phyloP scores from a whole-genome alignment of 257 asterid genomes.

The Jacaranda copaia region DNA sequence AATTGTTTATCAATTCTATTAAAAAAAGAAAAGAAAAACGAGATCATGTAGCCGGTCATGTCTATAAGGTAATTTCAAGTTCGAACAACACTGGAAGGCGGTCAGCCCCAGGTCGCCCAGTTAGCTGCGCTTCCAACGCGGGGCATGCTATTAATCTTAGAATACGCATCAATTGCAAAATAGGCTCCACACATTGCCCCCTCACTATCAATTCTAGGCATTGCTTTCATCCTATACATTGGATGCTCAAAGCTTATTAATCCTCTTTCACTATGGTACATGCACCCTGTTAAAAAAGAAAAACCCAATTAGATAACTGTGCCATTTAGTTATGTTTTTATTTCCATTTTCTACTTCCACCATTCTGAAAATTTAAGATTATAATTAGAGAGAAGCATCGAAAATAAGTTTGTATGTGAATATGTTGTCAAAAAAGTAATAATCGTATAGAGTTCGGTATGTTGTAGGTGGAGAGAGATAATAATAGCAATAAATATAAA shows the following conservation, averaged over 20 bases:
- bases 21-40: background rate
- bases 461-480: too few species aligned
- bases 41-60: background rate
- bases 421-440: too few species aligned
- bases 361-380: too few species aligned
- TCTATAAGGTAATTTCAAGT: too few species aligned
- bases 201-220: conserved; percentile 96
- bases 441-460: too few species aligned
- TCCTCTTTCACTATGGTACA: conserved; percentile 90
- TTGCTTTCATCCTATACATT: conserved; percentile 82
- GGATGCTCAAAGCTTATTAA: conserved; percentile 95
- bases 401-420: too few species aligned
- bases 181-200: conserved; percentile 91
- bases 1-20: too few species aligned
- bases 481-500: too few species aligned
- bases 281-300: conserved; percentile 59
- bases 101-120: conserved; percentile 81
- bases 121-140: conserved; percentile 96
- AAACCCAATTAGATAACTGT: too few species aligned
- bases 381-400: too few species aligned
- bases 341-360: too few species aligned
- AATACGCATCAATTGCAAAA: conserved; percentile 80
- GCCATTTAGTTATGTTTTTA: too few species aligned
- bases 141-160: conserved; percentile 84
- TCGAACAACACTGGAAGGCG: conserved; percentile 24